Base-by-base conservation (phyloP, 306 rosid species). In the Acacia crassicarpa region DNA sequence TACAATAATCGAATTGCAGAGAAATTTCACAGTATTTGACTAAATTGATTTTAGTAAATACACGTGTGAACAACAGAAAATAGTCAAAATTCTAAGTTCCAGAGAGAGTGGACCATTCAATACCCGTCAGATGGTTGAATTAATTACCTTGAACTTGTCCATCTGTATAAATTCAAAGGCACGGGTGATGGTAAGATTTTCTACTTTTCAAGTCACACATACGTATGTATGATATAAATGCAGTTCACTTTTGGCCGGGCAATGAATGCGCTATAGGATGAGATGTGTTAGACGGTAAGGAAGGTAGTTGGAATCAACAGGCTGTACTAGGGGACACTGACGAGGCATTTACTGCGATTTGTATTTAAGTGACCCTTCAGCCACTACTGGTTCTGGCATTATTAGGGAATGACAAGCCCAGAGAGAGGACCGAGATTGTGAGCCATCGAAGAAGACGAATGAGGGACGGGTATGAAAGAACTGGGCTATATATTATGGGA, bases 241-340 rank as follows among this genome's bases (percentile, higher is more conserved):
- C 27, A 43, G 72, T 59, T 38, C 6, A 46, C 72, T 35, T 75
- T 16, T 16, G 62, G 23, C 16, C 45, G 16, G 23, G 67, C 15
- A 67, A 71, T 63, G 69, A 75, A 74, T 23, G 85, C n/a, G 82
- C 33, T 51, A 66, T 67, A 80, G 7, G 15, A 14, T 43, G 72
- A 59, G 38, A 30, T 41, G 38, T 54, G n/a, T 10, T 40, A 69
- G 32, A 75, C 20, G 41, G 75, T 63, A 33, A 75, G 70, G 79
- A 85, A 59, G 87, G 84, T 87, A 10, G 91, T 85, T 86, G 94
- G 84, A 66, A 56, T 56, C 8, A 56, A 56, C 45, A 80, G 61
- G 53, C 80, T 76, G 84, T 72, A 80, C 66, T 45, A 69, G 75
- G 75, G 61, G 69, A 86, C 77, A 85, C 72, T 30, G 79, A 46